Conservation (phyloP, 2,329 filamentous ascomycete species). For the Hypoxylon sp. region DNA sequence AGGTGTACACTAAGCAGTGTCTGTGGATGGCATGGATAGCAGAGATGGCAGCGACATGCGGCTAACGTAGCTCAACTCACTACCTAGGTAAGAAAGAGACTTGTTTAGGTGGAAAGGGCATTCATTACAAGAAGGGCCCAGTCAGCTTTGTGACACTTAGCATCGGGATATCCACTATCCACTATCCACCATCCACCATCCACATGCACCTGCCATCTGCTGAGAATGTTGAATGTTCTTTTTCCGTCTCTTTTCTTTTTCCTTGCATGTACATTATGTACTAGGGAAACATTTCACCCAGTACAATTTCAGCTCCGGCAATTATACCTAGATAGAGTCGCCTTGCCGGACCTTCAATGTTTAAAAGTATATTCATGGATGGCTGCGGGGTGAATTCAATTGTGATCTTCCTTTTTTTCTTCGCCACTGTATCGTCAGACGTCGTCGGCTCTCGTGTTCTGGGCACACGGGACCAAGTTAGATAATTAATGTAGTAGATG, state of each 20-base stretch:
- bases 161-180: not conserved
- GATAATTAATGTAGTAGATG: slow-evolving; percentile 2
- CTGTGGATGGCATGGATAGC: not conserved
- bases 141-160: slow-evolving; percentile 28
- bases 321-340: slow-evolving; percentile 13
- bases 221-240: not conserved
- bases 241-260: slow-evolving; percentile 2
- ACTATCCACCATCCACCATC: no score
- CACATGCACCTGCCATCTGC: not conserved
- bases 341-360: slow-evolving; percentile 17
- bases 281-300: no score
- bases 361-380: not conserved
- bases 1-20: slow-evolving; percentile 20
- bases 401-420: slow-evolving; percentile 34
- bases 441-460: slow-evolving; percentile 21
- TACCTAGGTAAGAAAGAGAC: slow-evolving; percentile 3
- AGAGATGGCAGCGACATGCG: slow-evolving; percentile 13
- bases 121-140: slow-evolving; percentile 7
- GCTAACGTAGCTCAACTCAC: slow-evolving; percentile 27
- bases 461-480: slow-evolving; percentile 10
- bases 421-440: slow-evolving; percentile 32
- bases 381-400: slow-evolving; percentile 36
- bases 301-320: slow-evolving; percentile 12
- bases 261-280: not conserved
- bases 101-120: slow-evolving; percentile 2